Conservation (phyloP, 192 early-diverging fungal species). For the Backusella morwellensis region DNA sequence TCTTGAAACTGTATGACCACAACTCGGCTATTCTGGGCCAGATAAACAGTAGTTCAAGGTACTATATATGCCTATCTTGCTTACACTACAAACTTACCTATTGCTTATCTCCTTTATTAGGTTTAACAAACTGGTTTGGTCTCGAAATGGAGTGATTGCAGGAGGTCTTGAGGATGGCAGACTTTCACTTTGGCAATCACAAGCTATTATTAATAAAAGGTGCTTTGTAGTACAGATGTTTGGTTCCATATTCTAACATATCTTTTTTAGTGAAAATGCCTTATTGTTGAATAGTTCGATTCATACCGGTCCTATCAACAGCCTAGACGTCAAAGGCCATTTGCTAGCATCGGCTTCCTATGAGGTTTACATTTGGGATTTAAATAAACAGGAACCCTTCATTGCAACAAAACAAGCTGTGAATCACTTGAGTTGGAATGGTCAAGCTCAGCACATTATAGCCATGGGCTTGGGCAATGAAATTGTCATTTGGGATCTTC, state of each 20-base stretch:
- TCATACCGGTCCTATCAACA: constrained; percentile 86
- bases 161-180: constrained; percentile 96
- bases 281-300: constrained; percentile 48
- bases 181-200: constrained; percentile 83
- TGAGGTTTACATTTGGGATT: constrained; percentile 96
- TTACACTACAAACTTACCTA: too few species aligned
- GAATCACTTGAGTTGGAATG: constrained; percentile 89
- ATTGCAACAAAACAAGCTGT: constrained; percentile 78
- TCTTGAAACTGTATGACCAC: constrained; percentile 81
- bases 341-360: constrained; percentile 84
- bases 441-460: constrained; percentile 87
- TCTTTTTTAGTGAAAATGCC: not conserved
- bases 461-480: constrained; percentile 87
- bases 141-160: constrained; percentile 76
- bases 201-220: constrained; percentile 65
- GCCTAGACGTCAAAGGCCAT: constrained; percentile 88
- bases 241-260: not conserved
- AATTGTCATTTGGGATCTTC: constrained; percentile 95
- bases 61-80: not conserved
- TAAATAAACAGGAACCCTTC: constrained; percentile 78
- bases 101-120: constrained; percentile 28
- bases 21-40: constrained; percentile 33
- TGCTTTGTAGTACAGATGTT: not conserved
- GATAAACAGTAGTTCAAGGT: constrained; percentile 62
- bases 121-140: constrained; percentile 94